Evolutionary conservation across 2,329 filamentous ascomycete species (phyloP), one percentile per base, ranked within the genome.

Genomic region (Pleochaeta shiraiana): DNA sequence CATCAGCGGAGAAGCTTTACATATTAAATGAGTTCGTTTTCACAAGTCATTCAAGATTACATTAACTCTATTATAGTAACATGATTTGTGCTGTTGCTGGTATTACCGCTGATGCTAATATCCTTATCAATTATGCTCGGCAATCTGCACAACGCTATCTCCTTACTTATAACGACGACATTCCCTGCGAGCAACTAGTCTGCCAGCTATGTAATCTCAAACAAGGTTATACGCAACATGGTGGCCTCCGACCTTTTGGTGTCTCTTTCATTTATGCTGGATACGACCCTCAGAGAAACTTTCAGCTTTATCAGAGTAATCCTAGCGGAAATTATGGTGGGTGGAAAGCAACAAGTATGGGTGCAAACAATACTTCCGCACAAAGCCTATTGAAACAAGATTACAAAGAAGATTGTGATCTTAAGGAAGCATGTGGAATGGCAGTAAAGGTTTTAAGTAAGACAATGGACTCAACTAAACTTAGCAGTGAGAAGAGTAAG

Each of bases 181-280:
- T 98, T 69, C 93, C 93, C 66, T 98, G 93, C 79, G 93, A 98
- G 77, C 93, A 98, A 77, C 88, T 98, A 65, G 93, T 98, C 67
- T 90, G 93, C 72, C 85, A 90, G 71, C 82, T 98, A 72, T 98
- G 95, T 78, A 93, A 98, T 79, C 79, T 97, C 70, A 98, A 98
- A 82, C 93, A 98, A 78, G 92, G 93, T 67, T 98, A 98, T 79
- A 98, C 93, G 69, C 93, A 98, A 76, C 93, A 97, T 74, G 93
- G 93, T 81, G 93, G 93, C 79, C 87, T 98, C 66, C 89, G 93
- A 71, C 93, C 93, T 19, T 98, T 98, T 72, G 93, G 93, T 76
- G 93, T 98, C 60, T 96, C 91, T 60, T 97, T 98, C 83, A 97
- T 98, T 81, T 98, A 98, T 74, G 95, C 95, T 62, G 93, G 93